phyloP scores from a whole-genome alignment of 495 filamentous ascomycete species.

The Penicillium longicatenatum region DNA sequence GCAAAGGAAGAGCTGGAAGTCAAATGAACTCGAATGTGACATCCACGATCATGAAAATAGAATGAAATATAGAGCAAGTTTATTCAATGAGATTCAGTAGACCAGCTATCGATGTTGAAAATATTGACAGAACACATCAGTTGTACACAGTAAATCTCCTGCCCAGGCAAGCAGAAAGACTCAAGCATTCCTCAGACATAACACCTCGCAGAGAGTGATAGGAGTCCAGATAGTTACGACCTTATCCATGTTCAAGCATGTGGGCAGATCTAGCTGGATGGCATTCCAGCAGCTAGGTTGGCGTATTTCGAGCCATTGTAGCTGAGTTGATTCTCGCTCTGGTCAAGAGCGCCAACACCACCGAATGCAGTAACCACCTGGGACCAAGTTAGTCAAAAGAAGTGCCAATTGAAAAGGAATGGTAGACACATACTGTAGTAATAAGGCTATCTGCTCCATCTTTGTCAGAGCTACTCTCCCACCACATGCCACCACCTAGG shows the following conservation, averaged over 20 bases:
- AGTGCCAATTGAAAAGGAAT: neutral
- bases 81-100: too few relatives aligned
- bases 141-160: too few relatives aligned
- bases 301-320: constrained; percentile 36
- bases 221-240: too few relatives aligned
- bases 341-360: constrained; percentile 26
- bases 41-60: too few relatives aligned
- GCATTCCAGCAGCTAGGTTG: constrained; percentile 35
- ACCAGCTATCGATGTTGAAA: too few relatives aligned
- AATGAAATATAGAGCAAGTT: too few relatives aligned
- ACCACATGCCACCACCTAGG: constrained; percentile 86
- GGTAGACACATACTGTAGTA: constrained; percentile 43
- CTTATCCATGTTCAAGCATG: too few relatives aligned
- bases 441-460: constrained; percentile 60
- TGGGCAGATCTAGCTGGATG: neutral
- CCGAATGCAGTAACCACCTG: constrained; percentile 36
- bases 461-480: constrained; percentile 81
- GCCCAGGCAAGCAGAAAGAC: too few relatives aligned
- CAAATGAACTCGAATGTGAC: too few relatives aligned
- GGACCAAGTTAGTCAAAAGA: neutral
- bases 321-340: constrained; percentile 33
- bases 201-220: too few relatives aligned
- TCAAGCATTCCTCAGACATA: too few relatives aligned
- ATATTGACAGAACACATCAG: too few relatives aligned
- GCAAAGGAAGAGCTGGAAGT: neutral